Evolutionary conservation across 768 basidiomycete genomes (phyloP), one percentile per base, ranked within the genome.

Genomic region (Tulasnella sp.): DNA sequence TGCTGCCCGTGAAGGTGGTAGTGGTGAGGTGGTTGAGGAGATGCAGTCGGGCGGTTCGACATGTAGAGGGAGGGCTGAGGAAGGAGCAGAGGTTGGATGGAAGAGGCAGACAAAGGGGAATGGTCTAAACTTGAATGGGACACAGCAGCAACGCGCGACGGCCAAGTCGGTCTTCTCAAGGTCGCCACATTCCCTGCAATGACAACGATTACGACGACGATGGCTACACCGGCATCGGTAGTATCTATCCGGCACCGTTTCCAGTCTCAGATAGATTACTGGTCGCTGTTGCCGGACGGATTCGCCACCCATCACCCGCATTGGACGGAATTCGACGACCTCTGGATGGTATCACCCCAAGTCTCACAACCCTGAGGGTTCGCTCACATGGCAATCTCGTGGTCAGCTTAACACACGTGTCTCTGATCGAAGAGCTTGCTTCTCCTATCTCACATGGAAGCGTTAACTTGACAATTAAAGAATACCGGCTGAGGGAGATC

Each of bases 1-100:
- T 67, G 61, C 1, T 67, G 26, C 32, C 26, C 61, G 61, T 67
- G 61, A 32, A 29, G 61, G 61, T 67, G 61, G 61, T 29, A 67
- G 61, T 67, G 61, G 61, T 67, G 61, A 32, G 61, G 61, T 67
- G 61, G 61, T 67, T 67, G 61, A 67, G 61, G 61, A 67, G 61
- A 67, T 67, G 61, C 61, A 67, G 61, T 67, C 29, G 61, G 32
- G n/a, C 61, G 61, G 61, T 67, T 67, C 26, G 61, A 67, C 61
- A 67, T 67, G 29, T 67, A 67, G 61, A 67, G 61, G 23, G 48
- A 51, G 48, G 61, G 16, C 32, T 67, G 61, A 67, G 61, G 61
- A 67, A 67, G 61, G 61, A 67, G 61, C 61, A 67, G 61, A 67
- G 61, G 61, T 26, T 32, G 26, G 61, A 67, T 67, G 61, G 48